Base-by-base conservation (phyloP, 116 monocot genomes). In the Iris pallida region DNA sequence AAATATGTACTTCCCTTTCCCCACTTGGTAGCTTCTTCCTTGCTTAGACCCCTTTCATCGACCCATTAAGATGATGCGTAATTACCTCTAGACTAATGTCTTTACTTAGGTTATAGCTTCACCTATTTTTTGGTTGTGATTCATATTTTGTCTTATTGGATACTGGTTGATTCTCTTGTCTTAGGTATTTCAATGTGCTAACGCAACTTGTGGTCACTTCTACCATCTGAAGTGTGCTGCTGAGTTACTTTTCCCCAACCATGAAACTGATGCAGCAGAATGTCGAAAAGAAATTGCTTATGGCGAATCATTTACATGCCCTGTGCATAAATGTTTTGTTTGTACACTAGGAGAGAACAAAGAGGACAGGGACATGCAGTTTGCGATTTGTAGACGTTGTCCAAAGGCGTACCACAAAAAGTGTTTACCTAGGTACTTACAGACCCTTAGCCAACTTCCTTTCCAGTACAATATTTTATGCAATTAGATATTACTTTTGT, bases 221-320 rank as follows among this genome's bases (percentile, higher is more conserved):
- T 85, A 81, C 78, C 85, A 85, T 70, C 72, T 81, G 4, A 81
- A 78, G 45, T 85, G 85, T 65, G 78, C 76, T 59, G 75, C 85
- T 5, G 44, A 69, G 13, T 64, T 69, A 47, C 61, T 81, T 6
- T 75, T 54, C 14, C 78, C 68, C 15, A 65, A 74, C 8, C 66
- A 78, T 69, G 58, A 75, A 64, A 47, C 51, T 20, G 68, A 78
- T 73, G 75, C 63, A 72, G 68, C 78, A 59, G 81, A 78, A 47
- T 56, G 20, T 49, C 67, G 72, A 61, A 75, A 60, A 70, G 68
- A 70, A 15, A 75, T 85, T 59, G 53, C 69, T 19, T 44, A 44
- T 64, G 85, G 81, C 46, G 52, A 54, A 16, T 66, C 77, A 49
- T 85, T 81, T 78, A 69, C 68, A 4, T 85, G 85, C 56, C 78